A percentile compares a stretch with the other conserved stretches of the same genome.
phyloP scores from a whole-genome alignment of 345 rosid genomes.

The Sisymbrium altissimum region DNA sequence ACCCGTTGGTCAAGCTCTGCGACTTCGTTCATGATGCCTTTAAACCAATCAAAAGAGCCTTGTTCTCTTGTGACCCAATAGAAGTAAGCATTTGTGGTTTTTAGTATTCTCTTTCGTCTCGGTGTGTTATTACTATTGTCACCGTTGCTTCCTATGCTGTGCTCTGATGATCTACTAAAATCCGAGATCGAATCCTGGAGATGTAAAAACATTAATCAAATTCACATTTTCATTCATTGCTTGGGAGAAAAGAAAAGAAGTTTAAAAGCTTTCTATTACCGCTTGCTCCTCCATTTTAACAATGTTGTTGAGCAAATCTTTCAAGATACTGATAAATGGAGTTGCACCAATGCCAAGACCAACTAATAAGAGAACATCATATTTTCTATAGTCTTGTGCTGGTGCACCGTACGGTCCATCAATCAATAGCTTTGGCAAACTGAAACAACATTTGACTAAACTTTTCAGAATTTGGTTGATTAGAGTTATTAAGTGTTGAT shows the following conservation, averaged over 20 bases:
- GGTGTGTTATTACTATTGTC: conserved; percentile 36
- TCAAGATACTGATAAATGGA: conserved; percentile 94
- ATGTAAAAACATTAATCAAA: background rate
- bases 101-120: conserved; percentile 53
- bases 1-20: conserved; percentile 96
- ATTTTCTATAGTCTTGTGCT: conserved; percentile 86
- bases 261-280: conserved; percentile 26
- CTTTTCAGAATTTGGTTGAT: background rate
- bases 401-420: conserved; percentile 99
- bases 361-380: conserved; percentile 85
- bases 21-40: conserved; percentile 96
- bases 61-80: conserved; percentile 99
- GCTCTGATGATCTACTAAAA: conserved; percentile 63
- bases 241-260: background rate
- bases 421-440: conserved; percentile 90
- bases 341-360: conserved; percentile 99
- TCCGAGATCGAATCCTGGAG: conserved; percentile 69
- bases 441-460: conserved; percentile 29
- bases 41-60: conserved; percentile 99
- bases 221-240: background rate
- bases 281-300: conserved; percentile 90
- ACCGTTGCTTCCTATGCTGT: conserved; percentile 51
- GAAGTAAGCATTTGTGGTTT: conserved; percentile 91
- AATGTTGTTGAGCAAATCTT: conserved; percentile 86
- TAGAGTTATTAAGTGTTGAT: background rate